Evolutionary conservation across 2,329 filamentous ascomycete species (phyloP).

Genomic region (Rutstroemia sp.): DNA sequence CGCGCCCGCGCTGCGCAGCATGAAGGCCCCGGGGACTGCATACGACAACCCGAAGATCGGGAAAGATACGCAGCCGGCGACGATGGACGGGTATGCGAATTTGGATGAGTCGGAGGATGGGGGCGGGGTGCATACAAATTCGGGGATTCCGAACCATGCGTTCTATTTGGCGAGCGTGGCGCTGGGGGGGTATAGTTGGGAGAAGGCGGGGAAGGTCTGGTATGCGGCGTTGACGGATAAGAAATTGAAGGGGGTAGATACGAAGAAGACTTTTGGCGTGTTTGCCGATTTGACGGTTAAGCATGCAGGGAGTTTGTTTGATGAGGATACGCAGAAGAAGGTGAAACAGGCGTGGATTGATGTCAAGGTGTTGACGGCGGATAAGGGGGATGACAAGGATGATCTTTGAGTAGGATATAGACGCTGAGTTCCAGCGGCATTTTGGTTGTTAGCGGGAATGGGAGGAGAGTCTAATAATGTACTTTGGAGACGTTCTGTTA

Average conservation of each 20-base stretch:
- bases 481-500: too few species aligned
- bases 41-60: constrained; percentile 46
- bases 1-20: constrained; percentile 44
- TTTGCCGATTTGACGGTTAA: constrained; percentile 4
- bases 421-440: not conserved
- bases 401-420: not conserved
- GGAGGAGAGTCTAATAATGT: too few species aligned
- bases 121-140: constrained; percentile 48
- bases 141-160: constrained; percentile 50
- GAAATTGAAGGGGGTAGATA: not conserved
- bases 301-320: constrained; percentile 7
- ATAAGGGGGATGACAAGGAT: not conserved
- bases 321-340: not conserved
- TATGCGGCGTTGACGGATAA: constrained; percentile 14
- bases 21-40: constrained; percentile 47
- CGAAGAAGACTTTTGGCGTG: not conserved
- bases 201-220: constrained; percentile 25
- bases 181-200: constrained; percentile 44
- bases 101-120: constrained; percentile 33
- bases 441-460: not conserved
- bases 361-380: not conserved
- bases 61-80: constrained; percentile 44
- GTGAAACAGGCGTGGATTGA: constrained; percentile 10
- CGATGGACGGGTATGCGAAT: constrained; percentile 38
- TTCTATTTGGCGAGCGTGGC: constrained; percentile 42